Percentiles rank a stretch among this genome's conserved stretches.
Evolutionary conservation across 345 rosid species (phyloP).

Genomic region (Eucalyptus decipiens): DNA sequence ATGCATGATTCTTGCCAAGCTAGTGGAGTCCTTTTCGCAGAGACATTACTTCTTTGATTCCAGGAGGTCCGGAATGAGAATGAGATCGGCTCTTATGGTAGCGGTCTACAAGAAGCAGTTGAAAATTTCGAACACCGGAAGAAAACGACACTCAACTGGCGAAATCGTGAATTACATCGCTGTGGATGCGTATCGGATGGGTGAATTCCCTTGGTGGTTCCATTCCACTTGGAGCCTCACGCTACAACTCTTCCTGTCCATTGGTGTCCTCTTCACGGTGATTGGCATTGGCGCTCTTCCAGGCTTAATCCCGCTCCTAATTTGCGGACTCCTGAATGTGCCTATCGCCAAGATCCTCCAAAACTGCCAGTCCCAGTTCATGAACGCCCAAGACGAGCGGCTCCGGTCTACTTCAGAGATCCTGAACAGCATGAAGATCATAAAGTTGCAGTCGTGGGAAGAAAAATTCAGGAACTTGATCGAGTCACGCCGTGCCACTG

Average conservation of each 20-base stretch:
- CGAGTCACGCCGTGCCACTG: slow-evolving; percentile 34
- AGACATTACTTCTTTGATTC: slow-evolving; percentile 54
- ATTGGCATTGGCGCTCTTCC: slow-evolving; percentile 59
- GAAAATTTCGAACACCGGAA: slow-evolving; percentile 50
- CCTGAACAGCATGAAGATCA: slow-evolving; percentile 64
- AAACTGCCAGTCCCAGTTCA: slow-evolving; percentile 49
- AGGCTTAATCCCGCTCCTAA: slow-evolving; percentile 36
- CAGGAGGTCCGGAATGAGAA: slow-evolving; percentile 62
- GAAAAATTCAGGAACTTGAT: slow-evolving; percentile 53
- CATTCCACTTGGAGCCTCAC: slow-evolving; percentile 41
- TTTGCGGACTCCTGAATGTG: slow-evolving; percentile 33
- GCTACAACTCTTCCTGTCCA: slow-evolving; percentile 40
- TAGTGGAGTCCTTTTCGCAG: slow-evolving; percentile 57
- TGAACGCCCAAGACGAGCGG: slow-evolving; percentile 65
- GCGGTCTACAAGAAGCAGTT: slow-evolving; percentile 56
- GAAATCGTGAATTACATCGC: slow-evolving; percentile 72
- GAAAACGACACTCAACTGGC: slow-evolving; percentile 59
- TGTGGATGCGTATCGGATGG: slow-evolving; percentile 76
- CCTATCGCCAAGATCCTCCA: slow-evolving; percentile 52
- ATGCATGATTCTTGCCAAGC: slow-evolving; percentile 28
- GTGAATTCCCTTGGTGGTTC: slow-evolving; percentile 75
- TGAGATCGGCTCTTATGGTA: slow-evolving; percentile 68
- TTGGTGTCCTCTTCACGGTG: slow-evolving; percentile 35
- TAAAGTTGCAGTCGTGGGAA: slow-evolving; percentile 82
- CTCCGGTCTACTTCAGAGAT: slow-evolving; percentile 55